These are phyloP conservation scores for Aspergillus oerlinghausenensis DNA, from an alignment of 2,329 filamentous ascomycete genomes.

Conservation along the genomic window DNA sequence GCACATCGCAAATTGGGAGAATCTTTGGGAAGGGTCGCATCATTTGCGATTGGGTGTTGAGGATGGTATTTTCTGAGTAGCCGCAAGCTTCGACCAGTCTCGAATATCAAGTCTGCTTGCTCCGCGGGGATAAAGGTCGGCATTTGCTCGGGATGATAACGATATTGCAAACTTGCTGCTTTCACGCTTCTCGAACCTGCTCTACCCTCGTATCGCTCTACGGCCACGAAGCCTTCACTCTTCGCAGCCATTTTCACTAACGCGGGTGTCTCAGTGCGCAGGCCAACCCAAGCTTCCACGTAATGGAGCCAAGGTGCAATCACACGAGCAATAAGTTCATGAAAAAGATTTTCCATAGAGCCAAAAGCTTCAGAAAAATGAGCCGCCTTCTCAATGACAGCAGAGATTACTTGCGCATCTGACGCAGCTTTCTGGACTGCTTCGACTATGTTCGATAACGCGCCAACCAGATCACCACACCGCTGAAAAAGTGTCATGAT, in stretches of 20 bases:
- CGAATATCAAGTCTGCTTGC: constrained; percentile 68
- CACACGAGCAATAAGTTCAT: constrained; percentile 61
- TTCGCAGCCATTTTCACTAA: constrained; percentile 45
- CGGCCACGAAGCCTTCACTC: constrained; percentile 58
- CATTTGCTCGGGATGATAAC: constrained; percentile 50
- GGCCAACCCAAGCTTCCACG: constrained; percentile 70
- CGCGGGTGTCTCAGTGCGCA: constrained; percentile 55
- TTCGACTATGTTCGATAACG: constrained; percentile 34
- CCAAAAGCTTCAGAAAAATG: constrained; percentile 60
- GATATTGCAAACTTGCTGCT: constrained; percentile 60
- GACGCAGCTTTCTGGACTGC: constrained; percentile 46
- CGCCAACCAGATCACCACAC: constrained; percentile 34
- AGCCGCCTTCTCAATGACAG: constrained; percentile 59
- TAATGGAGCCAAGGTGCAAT: constrained; percentile 64
- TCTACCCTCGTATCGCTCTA: constrained; percentile 57
- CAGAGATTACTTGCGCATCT: constrained; percentile 60
- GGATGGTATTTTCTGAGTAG: constrained; percentile 68
- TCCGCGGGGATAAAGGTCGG: constrained; percentile 68
- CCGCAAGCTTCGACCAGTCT: constrained; percentile 71
- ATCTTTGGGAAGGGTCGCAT: constrained; percentile 44
- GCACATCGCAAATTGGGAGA: constrained; percentile 61
- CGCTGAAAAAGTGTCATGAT: constrained; percentile 36
- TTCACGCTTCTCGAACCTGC: constrained; percentile 53
- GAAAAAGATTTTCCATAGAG: constrained; percentile 60
- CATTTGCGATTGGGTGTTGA: constrained; percentile 61